These are phyloP conservation scores for Daldinia grandis DNA, from an alignment of 495 filamentous ascomycete species.

Conservation along the genomic window DNA sequence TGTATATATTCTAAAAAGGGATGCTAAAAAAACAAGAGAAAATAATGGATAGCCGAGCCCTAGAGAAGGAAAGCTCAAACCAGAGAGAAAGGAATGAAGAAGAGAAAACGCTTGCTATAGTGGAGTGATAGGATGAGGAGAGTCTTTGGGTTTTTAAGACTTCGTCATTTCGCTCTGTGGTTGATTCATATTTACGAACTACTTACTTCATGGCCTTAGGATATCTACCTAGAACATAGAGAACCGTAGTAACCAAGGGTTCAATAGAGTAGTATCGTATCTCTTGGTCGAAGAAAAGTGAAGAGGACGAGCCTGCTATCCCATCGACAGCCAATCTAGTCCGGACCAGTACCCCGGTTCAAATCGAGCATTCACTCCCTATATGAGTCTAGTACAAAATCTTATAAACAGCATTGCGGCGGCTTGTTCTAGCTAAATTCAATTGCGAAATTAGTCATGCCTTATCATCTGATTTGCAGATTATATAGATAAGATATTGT, in stretches of 20 bases:
- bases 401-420: background rate
- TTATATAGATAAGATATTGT: background rate
- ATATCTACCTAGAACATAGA: conserved; percentile 8
- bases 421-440: background rate
- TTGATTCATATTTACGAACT: conserved; percentile 1
- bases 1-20: conserved; percentile 14
- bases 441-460: background rate
- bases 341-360: conserved; percentile 21
- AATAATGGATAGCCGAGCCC: conserved; percentile 27
- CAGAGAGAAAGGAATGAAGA: conserved; percentile 22
- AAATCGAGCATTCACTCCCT: background rate
- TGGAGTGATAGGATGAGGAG: background rate
- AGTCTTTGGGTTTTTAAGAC: conserved; percentile 16
- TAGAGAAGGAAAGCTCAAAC: conserved; percentile 21
- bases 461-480: conserved; percentile 1
- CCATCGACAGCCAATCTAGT: conserved; percentile 15
- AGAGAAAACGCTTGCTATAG: conserved; percentile 13
- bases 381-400: background rate
- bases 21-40: conserved; percentile 8
- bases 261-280: background rate
- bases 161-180: background rate
- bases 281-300: conserved; percentile 9
- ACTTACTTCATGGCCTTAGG: conserved; percentile 2
- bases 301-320: background rate
- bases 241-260: background rate